Percentiles rank a stretch among this genome's conserved stretches.
Evolutionary conservation across 1,284 basidiomycete genomes (phyloP).

Genomic region (Fomes fomentarius): DNA sequence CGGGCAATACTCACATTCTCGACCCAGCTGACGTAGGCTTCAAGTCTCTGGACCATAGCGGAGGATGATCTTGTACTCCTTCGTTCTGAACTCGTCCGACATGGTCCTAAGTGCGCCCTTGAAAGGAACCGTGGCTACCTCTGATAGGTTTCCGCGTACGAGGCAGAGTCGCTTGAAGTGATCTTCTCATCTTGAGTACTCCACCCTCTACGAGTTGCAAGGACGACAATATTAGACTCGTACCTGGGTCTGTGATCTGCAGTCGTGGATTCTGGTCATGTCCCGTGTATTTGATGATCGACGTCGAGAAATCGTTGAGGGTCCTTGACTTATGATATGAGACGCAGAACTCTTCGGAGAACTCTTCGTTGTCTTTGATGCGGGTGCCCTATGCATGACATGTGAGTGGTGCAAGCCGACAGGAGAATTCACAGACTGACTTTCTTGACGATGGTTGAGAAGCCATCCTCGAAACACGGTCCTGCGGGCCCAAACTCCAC

Average conservation of each 20-base stretch:
- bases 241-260: conserved; percentile 39
- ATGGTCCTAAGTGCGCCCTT: conserved; percentile 12
- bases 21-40: conserved; percentile 48
- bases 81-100: conserved; percentile 36
- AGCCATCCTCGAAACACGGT: background rate
- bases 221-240: background rate
- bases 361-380: background rate
- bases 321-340: too few relatives aligned
- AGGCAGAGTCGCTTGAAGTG: background rate
- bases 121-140: conserved; percentile 29
- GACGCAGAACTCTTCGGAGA: background rate
- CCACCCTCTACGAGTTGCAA: too few relatives aligned
- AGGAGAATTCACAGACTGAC: background rate
- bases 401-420: too few relatives aligned
- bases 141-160: conserved; percentile 43
- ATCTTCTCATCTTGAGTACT: background rate
- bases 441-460: background rate
- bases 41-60: conserved; percentile 50
- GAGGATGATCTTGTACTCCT: conserved; percentile 49
- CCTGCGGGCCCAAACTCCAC: conserved; percentile 27
- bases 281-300: background rate
- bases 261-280: conserved; percentile 28
- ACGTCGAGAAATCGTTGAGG: background rate
- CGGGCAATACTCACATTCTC: conserved; percentile 36
- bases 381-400: background rate